Evolutionary conservation across 73 alveolate genomes (phyloP), one percentile per base, ranked within the genome.

Genomic region (Halteria grandinella): DNA sequence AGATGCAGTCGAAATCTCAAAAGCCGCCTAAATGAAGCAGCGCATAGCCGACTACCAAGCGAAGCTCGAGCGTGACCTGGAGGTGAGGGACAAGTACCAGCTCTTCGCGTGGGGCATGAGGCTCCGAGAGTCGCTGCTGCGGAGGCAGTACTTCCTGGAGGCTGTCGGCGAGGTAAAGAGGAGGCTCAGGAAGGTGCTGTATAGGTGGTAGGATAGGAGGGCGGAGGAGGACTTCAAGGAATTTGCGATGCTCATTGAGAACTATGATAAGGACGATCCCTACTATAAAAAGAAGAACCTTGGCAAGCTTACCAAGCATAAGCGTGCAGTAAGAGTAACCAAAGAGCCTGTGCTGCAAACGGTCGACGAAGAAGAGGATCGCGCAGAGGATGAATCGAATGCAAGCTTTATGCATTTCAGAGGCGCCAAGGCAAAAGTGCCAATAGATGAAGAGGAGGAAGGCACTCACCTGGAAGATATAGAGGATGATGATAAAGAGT

Each of bases 171-270:
- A 66, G 7, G 5, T 66, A 1, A 66, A 66, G 32, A 32, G 80
- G 14, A 66, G 41, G 29, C 36, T 66, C 12, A 41, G 80, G 23
- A 66, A 44, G 18, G 63, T 66, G 18, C 43, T 66, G 5, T 66
- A 66, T 37, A 17, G 29, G 50, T 66, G 52, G 51, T 28, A 44
- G 47, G 80, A 66, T 44, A 44, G 47, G 47, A 66, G 47, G 51
- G 80, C 80, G 43, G 80, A 66, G 32, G 63, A 66, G 39, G 47
- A 44, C 29, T 66, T 66, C 52, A 44, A 66, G 23, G 47, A 48
- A 1, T 31, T 66, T 7, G 32, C 63, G 29, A 4, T 50, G 20
- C 52, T 66, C 12, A 66, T 66, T 45, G 80, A 66, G 32, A 66
- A 66, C 32, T 66, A 66, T 47, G 80, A 66, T 66, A 44, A 66